Base-by-base conservation (phyloP, 2,329 filamentous ascomycete genomes). In the Zymoseptoria ardabiliae region DNA sequence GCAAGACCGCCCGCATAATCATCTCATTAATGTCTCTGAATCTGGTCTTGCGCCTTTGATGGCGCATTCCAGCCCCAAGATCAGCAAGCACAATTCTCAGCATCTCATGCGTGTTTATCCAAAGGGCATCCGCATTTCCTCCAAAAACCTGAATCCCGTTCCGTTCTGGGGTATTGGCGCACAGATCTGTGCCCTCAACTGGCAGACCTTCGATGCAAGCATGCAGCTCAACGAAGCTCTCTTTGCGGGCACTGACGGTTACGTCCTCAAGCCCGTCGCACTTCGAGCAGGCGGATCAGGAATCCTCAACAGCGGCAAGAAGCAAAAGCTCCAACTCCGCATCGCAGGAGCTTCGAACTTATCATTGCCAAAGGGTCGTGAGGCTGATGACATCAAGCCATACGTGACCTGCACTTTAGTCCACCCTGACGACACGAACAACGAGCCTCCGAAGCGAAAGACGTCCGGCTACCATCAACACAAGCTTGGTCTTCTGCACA, bases 21-120 rank as follows among this genome's bases (percentile, higher is more conserved):
- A 86, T 59, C 80, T 87, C 62, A 85, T 87, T 78, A 89, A 89
- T 67, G 80, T 89, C 2, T 88, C 85, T 2, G 86, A 89, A 70
- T 81, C 79, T 0, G 83, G 82, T 0, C 74, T 88, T 0, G 73
- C 76, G 2, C 68, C 75, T 1, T 78, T 84, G 57, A 74, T 88
- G 58, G 79, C 81, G 1, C 70, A 69, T 1, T 68, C 74, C 51
- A 76, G 74, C 52, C 67, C 75, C 13, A 77, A 78, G 35, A 85
- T 89, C 56, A 75, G 81, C 0, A 69, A 70, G 0, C 86, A 89
- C 74, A 89, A 89, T 62, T 75, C 85, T 0, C 75, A 79, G 20
- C 84, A 87, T 61, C 77, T 88, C n/a, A 88, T 88, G 85, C 81
- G 86, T 3, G 85, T 88, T 1, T 89, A 78, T 64, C 86, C 86